Evolutionary conservation across 1,284 basidiomycete genomes (phyloP).

Genomic region (Trichosporon sp.): DNA sequence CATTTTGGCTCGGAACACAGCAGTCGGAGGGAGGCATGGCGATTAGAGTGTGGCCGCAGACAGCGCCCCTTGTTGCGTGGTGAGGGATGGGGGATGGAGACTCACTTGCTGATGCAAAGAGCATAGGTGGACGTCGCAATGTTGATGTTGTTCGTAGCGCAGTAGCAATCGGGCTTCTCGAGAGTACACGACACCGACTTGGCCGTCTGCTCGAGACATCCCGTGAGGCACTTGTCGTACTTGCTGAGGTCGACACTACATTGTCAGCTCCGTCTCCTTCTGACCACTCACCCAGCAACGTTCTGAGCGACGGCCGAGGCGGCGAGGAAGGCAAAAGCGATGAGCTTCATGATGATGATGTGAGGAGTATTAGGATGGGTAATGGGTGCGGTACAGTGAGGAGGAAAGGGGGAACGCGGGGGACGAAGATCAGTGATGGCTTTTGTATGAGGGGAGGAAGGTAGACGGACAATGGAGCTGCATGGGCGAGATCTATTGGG

Average conservation of each 20-base stretch:
- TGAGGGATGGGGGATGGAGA: neutral
- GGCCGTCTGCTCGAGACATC: conserved; percentile 6
- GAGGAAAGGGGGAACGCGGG: neutral
- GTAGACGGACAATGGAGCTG: neutral
- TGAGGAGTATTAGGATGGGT: neutral
- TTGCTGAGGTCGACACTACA: conserved; percentile 3
- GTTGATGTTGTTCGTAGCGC: neutral
- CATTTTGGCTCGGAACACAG: too few species aligned
- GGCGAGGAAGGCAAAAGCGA: neutral
- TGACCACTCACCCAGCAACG: neutral
- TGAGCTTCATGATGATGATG: neutral
- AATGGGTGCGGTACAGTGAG: neutral
- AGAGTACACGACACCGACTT: neutral
- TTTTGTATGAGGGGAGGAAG: neutral
- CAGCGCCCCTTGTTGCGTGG: neutral
- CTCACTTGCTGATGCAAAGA: conserved; percentile 2
- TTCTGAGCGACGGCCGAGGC: neutral
- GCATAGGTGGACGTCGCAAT: neutral
- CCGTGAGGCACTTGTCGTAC: conserved; percentile 11
- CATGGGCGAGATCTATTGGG: too few species aligned
- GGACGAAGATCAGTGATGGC: neutral
- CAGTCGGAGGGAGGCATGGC: too few species aligned
- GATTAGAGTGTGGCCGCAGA: too few species aligned
- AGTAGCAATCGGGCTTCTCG: conserved; percentile 7
- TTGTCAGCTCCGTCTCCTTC: neutral